Conservation (phyloP, 345 rosid species). For the Fremontodendron californicum region DNA sequence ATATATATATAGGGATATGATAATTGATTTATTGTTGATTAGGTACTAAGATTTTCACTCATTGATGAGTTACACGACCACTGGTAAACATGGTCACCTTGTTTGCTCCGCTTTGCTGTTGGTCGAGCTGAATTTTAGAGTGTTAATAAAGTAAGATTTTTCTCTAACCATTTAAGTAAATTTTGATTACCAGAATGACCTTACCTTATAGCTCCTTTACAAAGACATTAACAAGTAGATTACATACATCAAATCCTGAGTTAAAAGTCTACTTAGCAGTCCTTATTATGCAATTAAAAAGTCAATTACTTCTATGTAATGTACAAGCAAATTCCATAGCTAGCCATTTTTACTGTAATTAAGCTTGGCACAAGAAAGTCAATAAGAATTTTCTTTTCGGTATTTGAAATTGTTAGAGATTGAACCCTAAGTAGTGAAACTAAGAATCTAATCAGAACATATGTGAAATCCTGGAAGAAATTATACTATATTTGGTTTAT, state of each 20-base stretch:
- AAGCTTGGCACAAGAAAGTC: background rate
- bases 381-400: too few species aligned
- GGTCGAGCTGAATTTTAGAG: slow-evolving; percentile 63
- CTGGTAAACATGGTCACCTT: slow-evolving; percentile 15
- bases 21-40: background rate
- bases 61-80: background rate
- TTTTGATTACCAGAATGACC: slow-evolving; percentile 18
- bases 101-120: slow-evolving; percentile 21
- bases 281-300: background rate
- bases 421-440: too few species aligned
- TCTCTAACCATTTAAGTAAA: background rate
- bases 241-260: background rate
- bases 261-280: background rate
- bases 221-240: background rate
- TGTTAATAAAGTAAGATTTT: slow-evolving; percentile 43
- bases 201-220: background rate
- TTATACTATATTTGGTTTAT: too few species aligned
- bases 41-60: slow-evolving; percentile 23
- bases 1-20: slow-evolving; percentile 14
- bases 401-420: too few species aligned
- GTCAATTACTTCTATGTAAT: background rate
- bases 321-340: background rate
- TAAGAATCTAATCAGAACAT: too few species aligned
- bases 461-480: too few species aligned
- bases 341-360: background rate